Conservation (phyloP, 345 rosid species). For the Hypericum perforatum region DNA sequence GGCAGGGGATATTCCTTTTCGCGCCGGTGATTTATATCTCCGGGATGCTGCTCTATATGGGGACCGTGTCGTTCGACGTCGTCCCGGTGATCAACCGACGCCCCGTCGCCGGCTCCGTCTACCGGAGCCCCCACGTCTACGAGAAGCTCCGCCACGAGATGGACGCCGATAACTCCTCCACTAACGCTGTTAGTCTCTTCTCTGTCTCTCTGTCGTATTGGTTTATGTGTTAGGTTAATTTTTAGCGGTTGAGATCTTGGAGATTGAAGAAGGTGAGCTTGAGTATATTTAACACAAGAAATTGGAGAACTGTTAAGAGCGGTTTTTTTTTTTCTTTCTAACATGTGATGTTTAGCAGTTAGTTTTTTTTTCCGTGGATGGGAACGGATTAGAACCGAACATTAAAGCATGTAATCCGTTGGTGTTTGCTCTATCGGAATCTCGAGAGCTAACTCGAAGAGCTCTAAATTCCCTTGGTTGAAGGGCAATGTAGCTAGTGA, state of each 20-base stretch:
- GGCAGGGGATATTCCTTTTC: constrained; percentile 84
- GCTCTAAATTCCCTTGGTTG: no score
- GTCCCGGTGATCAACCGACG: constrained; percentile 52
- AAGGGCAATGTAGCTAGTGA: no score
- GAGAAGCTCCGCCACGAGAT: constrained; percentile 72
- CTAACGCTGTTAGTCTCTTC: constrained; percentile 62
- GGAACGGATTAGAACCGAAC: no score
- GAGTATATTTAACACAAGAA: neutral
- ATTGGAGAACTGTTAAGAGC: no score
- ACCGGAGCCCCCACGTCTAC: constrained; percentile 86
- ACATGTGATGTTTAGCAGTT: no score
- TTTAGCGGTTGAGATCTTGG: neutral
- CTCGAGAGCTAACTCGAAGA: no score
- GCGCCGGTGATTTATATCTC: constrained; percentile 91
- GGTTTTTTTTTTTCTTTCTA: no score
- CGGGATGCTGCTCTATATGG: constrained; percentile 92
- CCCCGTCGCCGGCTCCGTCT: constrained; percentile 79
- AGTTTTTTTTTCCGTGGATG: no score
- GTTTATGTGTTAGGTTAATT: neutral
- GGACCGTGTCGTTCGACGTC: constrained; percentile 77
- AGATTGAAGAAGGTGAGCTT: neutral
- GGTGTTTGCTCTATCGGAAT: no score
- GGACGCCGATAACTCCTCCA: constrained; percentile 86
- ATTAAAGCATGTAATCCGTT: no score
- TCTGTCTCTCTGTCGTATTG: neutral